These are phyloP conservation scores for Myxozyma udenii DNA, from an alignment of 805 yeast genomes.

Conservation along the genomic window DNA sequence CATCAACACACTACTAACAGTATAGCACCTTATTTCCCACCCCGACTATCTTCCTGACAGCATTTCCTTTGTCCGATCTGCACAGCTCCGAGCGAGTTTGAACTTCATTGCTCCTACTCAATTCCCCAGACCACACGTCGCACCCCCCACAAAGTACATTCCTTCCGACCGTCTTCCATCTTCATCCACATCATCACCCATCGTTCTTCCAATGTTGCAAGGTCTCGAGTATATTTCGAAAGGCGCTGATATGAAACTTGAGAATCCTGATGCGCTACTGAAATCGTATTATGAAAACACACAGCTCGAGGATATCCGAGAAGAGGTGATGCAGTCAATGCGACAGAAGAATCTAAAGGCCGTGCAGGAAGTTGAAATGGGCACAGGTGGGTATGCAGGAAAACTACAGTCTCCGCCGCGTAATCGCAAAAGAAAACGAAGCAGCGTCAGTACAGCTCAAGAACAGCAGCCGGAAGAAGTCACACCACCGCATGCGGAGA, in stretches of 20 bases:
- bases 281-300: too few species aligned
- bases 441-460: too few species aligned
- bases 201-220: conserved; percentile 6
- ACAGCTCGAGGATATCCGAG: too few species aligned
- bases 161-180: neutral
- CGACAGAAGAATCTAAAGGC: too few species aligned
- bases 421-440: too few species aligned
- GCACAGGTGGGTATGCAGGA: too few species aligned
- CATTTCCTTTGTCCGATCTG: conserved; percentile 56
- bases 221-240: conserved; percentile 6
- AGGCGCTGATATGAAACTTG: conserved; percentile 6
- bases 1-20: neutral
- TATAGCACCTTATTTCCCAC: conserved; percentile 69
- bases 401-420: too few species aligned
- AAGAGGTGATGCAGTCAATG: too few species aligned
- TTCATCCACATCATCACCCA: neutral
- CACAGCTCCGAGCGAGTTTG: conserved; percentile 37
- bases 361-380: too few species aligned
- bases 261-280: neutral
- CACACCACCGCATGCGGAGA: too few species aligned
- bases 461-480: too few species aligned
- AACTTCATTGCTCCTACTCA: conserved; percentile 35
- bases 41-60: conserved; percentile 58
- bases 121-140: conserved; percentile 25
- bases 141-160: neutral